Percentiles rank a stretch among this genome's conserved stretches.
These are phyloP conservation scores for Calonectria hawksworthii DNA, from an alignment of 2,329 filamentous ascomycete genomes.

Conservation along the genomic window DNA sequence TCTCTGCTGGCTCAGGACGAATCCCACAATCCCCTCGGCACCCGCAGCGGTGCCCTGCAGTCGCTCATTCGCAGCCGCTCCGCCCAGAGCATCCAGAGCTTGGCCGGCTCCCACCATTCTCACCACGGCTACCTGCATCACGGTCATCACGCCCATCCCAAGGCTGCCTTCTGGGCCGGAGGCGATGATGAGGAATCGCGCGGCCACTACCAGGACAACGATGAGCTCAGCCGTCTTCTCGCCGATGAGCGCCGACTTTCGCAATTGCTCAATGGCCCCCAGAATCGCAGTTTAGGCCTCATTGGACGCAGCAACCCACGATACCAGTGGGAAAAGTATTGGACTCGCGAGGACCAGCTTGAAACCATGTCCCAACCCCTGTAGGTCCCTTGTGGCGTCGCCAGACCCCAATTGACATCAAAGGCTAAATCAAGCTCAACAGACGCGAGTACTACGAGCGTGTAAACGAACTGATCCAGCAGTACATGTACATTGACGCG, in stretches of 20 bases:
- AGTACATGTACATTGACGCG: conserved; percentile 94
- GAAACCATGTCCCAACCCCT: conserved; percentile 79
- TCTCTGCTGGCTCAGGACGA: conserved; percentile 53
- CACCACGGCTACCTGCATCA: conserved; percentile 22
- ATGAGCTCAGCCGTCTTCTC: conserved; percentile 60
- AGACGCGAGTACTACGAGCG: conserved; percentile 89
- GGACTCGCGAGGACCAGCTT: conserved; percentile 84
- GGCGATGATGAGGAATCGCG: conserved; percentile 52
- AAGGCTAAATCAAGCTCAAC: conserved; percentile 47
- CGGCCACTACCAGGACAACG: conserved; percentile 48
- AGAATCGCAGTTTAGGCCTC: conserved; percentile 86
- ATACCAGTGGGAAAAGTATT: conserved; percentile 90
- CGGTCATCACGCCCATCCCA: conserved; percentile 16
- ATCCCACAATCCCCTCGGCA: conserved; percentile 50
- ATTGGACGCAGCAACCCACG: conserved; percentile 91
- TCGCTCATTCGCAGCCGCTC: conserved; percentile 57
- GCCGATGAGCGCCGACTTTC: conserved; percentile 71
- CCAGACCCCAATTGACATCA: neutral
- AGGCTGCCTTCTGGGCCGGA: conserved; percentile 41
- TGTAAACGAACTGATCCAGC: conserved; percentile 88
- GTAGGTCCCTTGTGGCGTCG: conserved; percentile 51
- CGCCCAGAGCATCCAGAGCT: conserved; percentile 49
- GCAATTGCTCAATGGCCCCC: conserved; percentile 73
- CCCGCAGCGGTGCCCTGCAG: conserved; percentile 54
- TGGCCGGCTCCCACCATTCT: conserved; percentile 43